Evolutionary conservation across 169 alveolate genomes (phyloP).

Genomic region (Eimeria acervulina): DNA sequence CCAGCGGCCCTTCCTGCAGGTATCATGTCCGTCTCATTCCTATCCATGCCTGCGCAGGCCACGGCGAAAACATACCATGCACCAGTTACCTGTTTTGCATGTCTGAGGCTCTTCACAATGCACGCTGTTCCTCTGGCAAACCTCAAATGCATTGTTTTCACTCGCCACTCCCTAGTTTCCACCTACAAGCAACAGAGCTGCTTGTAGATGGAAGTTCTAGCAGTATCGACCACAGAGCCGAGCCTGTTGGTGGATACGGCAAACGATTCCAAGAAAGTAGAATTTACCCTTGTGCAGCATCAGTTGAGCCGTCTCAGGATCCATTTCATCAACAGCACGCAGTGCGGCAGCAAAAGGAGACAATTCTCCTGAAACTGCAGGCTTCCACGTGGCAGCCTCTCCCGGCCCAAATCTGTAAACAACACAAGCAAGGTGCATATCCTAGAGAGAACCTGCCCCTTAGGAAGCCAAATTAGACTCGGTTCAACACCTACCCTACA

Average conservation of each 20-base stretch:
- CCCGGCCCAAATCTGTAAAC: slow-evolving; percentile 63
- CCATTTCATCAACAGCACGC: slow-evolving; percentile 59
- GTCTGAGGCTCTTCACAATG: neutral
- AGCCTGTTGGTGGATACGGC: neutral
- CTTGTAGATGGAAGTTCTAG: no score
- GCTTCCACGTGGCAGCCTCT: slow-evolving; percentile 70
- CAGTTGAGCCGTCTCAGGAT: slow-evolving; percentile 70
- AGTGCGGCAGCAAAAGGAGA: slow-evolving; percentile 65
- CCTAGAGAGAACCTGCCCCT: neutral
- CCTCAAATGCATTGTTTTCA: neutral
- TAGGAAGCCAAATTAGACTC: neutral
- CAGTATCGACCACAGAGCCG: neutral
- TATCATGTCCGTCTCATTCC: neutral
- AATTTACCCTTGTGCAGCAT: slow-evolving; percentile 61
- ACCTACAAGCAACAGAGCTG: neutral
- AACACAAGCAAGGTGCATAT: neutral
- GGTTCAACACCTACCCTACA: neutral
- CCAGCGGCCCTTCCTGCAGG: slow-evolving; percentile 2
- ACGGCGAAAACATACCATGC: neutral
- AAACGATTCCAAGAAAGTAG: neutral
- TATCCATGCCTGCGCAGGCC: slow-evolving; percentile 46
- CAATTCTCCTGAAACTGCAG: slow-evolving; percentile 54
- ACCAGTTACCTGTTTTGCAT: neutral
- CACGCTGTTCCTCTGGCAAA: slow-evolving; percentile 14
- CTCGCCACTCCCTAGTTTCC: neutral